These are phyloP conservation scores for Blepharisma undulans DNA, from an alignment of 169 alveolate species.

Conservation along the genomic window DNA sequence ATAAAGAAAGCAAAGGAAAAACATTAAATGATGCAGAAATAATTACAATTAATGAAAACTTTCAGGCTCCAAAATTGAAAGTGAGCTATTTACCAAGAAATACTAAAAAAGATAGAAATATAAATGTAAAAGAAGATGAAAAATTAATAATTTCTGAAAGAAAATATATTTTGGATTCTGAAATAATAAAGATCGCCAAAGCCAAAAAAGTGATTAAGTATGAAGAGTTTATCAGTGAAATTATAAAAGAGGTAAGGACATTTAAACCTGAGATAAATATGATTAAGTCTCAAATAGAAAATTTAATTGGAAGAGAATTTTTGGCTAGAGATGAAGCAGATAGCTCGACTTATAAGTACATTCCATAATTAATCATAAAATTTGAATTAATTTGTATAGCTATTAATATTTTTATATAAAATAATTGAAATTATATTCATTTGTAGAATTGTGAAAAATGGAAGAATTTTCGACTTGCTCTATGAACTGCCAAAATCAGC, in stretches of 20 bases:
- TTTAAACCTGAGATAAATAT: conserved; percentile 62
- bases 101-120: background rate
- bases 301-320: conserved; percentile 63
- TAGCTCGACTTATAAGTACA: conserved; percentile 49
- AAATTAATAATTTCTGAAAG: conserved; percentile 35
- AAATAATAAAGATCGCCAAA: conserved; percentile 61
- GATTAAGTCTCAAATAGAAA: conserved; percentile 60
- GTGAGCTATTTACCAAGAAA: background rate
- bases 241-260: conserved; percentile 41
- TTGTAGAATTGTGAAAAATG: too few relatives aligned
- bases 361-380: conserved; percentile 43
- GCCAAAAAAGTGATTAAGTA: conserved; percentile 55
- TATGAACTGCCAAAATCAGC: too few relatives aligned
- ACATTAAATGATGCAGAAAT: background rate
- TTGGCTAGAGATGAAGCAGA: conserved; percentile 62
- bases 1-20: conserved; percentile 37
- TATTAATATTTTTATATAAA: too few relatives aligned
- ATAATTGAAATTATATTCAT: too few relatives aligned
- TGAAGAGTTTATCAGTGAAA: conserved; percentile 49
- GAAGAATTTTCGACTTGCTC: too few relatives aligned
- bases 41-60: background rate
- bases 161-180: conserved; percentile 52
- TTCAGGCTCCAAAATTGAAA: background rate
- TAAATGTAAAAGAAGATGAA: background rate
- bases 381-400: background rate